Base-by-base conservation (phyloP, 75 land plant species). In the Adiantum capillusveneris region DNA sequence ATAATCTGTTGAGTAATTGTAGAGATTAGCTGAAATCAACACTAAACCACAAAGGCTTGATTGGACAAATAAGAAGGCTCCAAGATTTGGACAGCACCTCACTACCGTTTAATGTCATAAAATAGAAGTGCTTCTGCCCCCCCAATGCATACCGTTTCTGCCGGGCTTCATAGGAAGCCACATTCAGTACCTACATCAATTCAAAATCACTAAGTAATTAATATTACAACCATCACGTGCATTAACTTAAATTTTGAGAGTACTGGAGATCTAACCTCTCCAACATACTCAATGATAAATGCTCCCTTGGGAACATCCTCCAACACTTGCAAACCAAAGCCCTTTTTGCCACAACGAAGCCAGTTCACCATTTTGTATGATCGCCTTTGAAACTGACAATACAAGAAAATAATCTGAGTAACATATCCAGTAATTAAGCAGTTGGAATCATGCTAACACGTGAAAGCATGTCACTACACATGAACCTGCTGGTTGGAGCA, bases 211-310 rank as follows among this genome's bases (percentile, higher is more conserved):
- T 5, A 34, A 34, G 7, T 34, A 3, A 34, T 34, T 9, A 34
- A 9, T 34, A 34, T 34, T 9, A 34, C 9, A 5, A 3, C 37
- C 3, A 34, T 34, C 37, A 34, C 9, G 37, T 34, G 37, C 37
- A 34, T 34, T 3, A 3, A 34, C 9, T 3, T 5, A 34, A 5
- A 34, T 9, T 5, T 34, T 34, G 9, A 34, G 37, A 34, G 37
- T 9, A 34, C 9, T 9, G 25, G 25, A 1, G 11, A 39, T 63
- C 52, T 48, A 60, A 93, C 98, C 98, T 93, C 98, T 62, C 98
- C 98, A 62, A 93, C 90, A 74, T 93, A 93, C 65, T 93, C 98
- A 74, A 93, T 88, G 25, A 93, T 71, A 70, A 93, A 93, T n/a
- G 72, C 44, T 20, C 89, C 98, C 56, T 67, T 60, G 1, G 74